Base-by-base conservation (phyloP, 2,329 filamentous ascomycete species). In the Neonectria neomacrospora region DNA sequence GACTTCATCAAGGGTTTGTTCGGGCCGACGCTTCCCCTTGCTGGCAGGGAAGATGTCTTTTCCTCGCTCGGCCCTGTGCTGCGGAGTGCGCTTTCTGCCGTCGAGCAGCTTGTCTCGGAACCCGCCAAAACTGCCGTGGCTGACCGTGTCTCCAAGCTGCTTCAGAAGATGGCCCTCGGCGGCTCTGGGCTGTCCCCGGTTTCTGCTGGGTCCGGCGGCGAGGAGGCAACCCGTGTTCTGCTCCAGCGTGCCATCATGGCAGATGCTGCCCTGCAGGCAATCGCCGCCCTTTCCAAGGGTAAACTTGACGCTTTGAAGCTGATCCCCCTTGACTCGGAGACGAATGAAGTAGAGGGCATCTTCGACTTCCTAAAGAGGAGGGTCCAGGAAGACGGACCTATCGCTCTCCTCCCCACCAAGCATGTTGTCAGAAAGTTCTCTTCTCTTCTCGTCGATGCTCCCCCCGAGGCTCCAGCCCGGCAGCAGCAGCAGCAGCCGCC, bases 1-100 rank as follows among this genome's bases (percentile, higher is more conserved):
- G 54, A 54, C 1, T 70, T 71, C 22, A 16, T 64, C 1, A 59
- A 68, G 30, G 65, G 69, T 3, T 41, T 71, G 4, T 65, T 71
- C 7, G 52, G 34, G 2, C 65, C 69, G 0, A 68, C 67, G 1
- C 23, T 66, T 3, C 54, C 59, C 4, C 34, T 71, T 1, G 20
- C 61, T 3, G 68, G 65, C 14, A 59, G 63, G 1, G 47, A 67
- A 2, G 54, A 60, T 1, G 42, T 54, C 4, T 63, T 70, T 11
- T 58, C 66, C n/a, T 70, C 61, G 4, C 39, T 68, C 9, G 67
- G 61, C 0, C 51, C 65, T 18, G 63, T 62, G 9, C 34, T 71
- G 1, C 58, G 53, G 30, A 37, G 34, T 3, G 68, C 58, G 0
- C 23, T 71, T 1, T 23, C 47, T 5, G 23, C 60, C 6, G 11